A percentile compares a stretch with the other conserved stretches of the same genome.
phyloP scores from a whole-genome alignment of 2,329 filamentous ascomycete species.

The Stachybotrys elegans region DNA sequence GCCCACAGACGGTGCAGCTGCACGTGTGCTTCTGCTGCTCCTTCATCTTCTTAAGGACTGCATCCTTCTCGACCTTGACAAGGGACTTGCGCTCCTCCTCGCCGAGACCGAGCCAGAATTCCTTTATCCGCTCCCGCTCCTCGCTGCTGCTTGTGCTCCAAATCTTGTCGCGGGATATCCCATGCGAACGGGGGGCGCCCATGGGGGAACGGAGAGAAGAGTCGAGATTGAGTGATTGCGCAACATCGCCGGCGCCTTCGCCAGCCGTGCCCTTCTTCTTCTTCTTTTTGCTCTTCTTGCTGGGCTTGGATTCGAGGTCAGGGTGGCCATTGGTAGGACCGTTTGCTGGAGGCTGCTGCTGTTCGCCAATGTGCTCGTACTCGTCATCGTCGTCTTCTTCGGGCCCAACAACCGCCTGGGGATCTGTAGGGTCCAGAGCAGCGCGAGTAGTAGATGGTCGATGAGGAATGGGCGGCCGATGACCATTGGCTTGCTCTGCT shows the following conservation, averaged over 20 bases:
- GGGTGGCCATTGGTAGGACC: background rate
- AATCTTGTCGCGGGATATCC: slow-evolving; percentile 74
- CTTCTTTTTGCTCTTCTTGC: slow-evolving; percentile 63
- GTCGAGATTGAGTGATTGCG: slow-evolving; percentile 13
- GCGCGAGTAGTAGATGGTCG: no score
- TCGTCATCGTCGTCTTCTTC: slow-evolving; percentile 51
- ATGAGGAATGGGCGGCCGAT: no score
- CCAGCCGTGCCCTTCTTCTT: slow-evolving; percentile 51
- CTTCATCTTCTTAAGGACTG: slow-evolving; percentile 98
- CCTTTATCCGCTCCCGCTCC: slow-evolving; percentile 94
- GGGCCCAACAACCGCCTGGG: no score
- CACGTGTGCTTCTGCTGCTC: slow-evolving; percentile 99
- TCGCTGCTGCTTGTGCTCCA: slow-evolving; percentile 96
- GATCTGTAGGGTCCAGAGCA: no score
- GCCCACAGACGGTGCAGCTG: slow-evolving; percentile 93
- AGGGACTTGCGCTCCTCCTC: slow-evolving; percentile 93
- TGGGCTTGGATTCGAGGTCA: background rate
- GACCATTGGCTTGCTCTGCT: slow-evolving; percentile 36
- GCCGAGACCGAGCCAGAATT: slow-evolving; percentile 92
- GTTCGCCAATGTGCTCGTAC: slow-evolving; percentile 31
- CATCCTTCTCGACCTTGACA: slow-evolving; percentile 98
- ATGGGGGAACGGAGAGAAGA: slow-evolving; percentile 22
- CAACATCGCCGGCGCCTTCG: slow-evolving; percentile 15
- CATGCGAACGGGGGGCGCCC: slow-evolving; percentile 27
- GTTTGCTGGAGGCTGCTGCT: slow-evolving; percentile 4